These are phyloP conservation scores for Ascochyta clinopodiicola DNA, from an alignment of 2,329 filamentous ascomycete species.

Conservation along the genomic window DNA sequence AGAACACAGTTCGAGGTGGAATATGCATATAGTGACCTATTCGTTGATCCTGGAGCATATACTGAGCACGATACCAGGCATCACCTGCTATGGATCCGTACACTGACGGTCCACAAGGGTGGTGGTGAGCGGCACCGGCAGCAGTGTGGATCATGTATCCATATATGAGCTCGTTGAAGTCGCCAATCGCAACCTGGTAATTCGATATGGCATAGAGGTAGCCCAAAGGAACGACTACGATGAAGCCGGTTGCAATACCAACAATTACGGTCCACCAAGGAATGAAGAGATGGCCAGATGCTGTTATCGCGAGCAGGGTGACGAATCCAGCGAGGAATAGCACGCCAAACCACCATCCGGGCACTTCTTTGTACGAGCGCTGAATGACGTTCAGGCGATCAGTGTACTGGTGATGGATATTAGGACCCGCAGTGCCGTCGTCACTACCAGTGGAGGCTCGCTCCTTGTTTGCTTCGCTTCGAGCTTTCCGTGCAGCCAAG, in stretches of 20 bases:
- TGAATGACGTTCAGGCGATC: constrained; percentile 67
- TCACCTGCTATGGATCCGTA: constrained; percentile 67
- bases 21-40: constrained; percentile 71
- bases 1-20: constrained; percentile 65
- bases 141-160: constrained; percentile 65
- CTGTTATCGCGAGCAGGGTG: constrained; percentile 60
- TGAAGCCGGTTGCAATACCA: constrained; percentile 60
- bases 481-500: constrained; percentile 16
- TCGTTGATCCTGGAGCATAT: constrained; percentile 67
- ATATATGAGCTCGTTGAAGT: constrained; percentile 66
- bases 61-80: constrained; percentile 57
- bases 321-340: constrained; percentile 60
- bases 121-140: constrained; percentile 54
- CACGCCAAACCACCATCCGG: constrained; percentile 63
- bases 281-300: constrained; percentile 62
- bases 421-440: constrained; percentile 4
- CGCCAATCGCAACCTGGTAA: constrained; percentile 61
- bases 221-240: constrained; percentile 64
- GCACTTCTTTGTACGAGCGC: constrained; percentile 64
- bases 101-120: constrained; percentile 64
- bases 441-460: constrained; percentile 23
- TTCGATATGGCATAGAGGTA: constrained; percentile 68
- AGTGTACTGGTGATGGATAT: constrained; percentile 61
- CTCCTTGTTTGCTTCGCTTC: constrained; percentile 42
- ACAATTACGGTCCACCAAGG: constrained; percentile 67